Base-by-base conservation (phyloP, 805 yeast genomes). In the Candida boidinii region DNA sequence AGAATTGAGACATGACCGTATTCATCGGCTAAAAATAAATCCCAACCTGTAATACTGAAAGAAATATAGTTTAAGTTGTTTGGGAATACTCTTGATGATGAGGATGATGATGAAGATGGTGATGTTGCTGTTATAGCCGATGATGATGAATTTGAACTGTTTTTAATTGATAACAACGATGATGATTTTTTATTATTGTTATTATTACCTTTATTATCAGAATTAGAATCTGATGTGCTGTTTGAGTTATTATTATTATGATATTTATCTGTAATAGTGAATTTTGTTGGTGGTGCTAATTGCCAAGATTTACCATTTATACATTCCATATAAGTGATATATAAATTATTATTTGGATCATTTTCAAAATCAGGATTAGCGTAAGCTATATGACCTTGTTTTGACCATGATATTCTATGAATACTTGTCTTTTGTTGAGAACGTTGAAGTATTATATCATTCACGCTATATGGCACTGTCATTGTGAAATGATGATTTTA, bases 41-140 rank as follows among this genome's bases (percentile, higher is more conserved):
- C 95, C 36, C 82, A 76, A 28, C 90, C 90, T 1, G 78, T 62
- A 30, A 76, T 73, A 37, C 92, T 78, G 87, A 96, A 92, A 25
- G 69, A 60, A n/a, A n/a, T n/a, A n/a, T n/a, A n/a, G n/a, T n/a
- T n/a, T n/a, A n/a, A n/a, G n/a, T n/a, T n/a, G n/a, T n/a, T n/a
- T n/a, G n/a, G n/a, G n/a, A n/a, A n/a, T n/a, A n/a, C n/a, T n/a
- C n/a, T n/a, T n/a, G n/a, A n/a, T n/a, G n/a, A n/a, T n/a, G n/a
- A n/a, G n/a, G n/a, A n/a, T n/a, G n/a, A n/a, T n/a, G n/a, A n/a
- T n/a, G n/a, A n/a, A n/a, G n/a, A n/a, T n/a, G n/a, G n/a, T n/a
- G n/a, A n/a, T n/a, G n/a, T n/a, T n/a, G n/a, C n/a, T n/a, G n/a
- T n/a, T n/a, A n/a, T n/a, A n/a, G n/a, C n/a, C n/a, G n/a, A n/a